phyloP scores from a whole-genome alignment of 2,329 filamentous ascomycete species.

The Oidium heveae region DNA sequence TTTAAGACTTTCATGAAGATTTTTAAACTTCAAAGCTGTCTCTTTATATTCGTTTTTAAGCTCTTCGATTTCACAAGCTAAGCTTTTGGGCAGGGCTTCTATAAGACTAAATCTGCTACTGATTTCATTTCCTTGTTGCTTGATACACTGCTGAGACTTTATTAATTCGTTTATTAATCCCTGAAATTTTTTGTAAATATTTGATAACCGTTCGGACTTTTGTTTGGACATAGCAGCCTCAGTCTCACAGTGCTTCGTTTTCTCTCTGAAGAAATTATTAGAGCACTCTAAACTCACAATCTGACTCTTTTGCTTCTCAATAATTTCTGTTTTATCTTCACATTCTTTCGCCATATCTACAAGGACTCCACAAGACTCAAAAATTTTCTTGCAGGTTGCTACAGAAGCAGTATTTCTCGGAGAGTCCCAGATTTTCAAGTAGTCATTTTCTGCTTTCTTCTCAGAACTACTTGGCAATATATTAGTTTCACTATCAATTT shows the following conservation, averaged over 20 bases:
- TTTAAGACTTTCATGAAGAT: not conserved
- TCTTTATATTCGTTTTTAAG: slow-evolving; percentile 1
- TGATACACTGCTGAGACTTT: slow-evolving; percentile 7
- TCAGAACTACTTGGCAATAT: not conserved
- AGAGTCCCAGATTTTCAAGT: not conserved
- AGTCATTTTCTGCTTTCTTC: not conserved
- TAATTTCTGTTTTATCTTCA: not conserved
- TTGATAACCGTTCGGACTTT: slow-evolving; percentile 8
- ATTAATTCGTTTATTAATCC: slow-evolving; percentile 15
- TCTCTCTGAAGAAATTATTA: not conserved
- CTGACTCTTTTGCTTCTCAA: slow-evolving; percentile 4
- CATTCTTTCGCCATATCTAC: not conserved
- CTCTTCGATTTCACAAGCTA: not conserved
- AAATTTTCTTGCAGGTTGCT: not conserved
- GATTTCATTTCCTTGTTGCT: slow-evolving; percentile 3
- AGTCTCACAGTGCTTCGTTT: slow-evolving; percentile 2
- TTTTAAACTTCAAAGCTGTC: slow-evolving; percentile 1
- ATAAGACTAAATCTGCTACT: not conserved
- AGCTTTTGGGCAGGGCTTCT: not conserved
- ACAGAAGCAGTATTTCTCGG: not conserved
- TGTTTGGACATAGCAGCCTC: slow-evolving; percentile 6
- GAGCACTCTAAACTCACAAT: slow-evolving; percentile 5
- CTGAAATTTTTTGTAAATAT: slow-evolving; percentile 10
- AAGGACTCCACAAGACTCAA: not conserved
- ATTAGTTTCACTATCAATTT: not conserved